Evolutionary conservation across 2,329 filamentous ascomycete species (phyloP).

Genomic region (Chrysoporthe deuterocubensis): DNA sequence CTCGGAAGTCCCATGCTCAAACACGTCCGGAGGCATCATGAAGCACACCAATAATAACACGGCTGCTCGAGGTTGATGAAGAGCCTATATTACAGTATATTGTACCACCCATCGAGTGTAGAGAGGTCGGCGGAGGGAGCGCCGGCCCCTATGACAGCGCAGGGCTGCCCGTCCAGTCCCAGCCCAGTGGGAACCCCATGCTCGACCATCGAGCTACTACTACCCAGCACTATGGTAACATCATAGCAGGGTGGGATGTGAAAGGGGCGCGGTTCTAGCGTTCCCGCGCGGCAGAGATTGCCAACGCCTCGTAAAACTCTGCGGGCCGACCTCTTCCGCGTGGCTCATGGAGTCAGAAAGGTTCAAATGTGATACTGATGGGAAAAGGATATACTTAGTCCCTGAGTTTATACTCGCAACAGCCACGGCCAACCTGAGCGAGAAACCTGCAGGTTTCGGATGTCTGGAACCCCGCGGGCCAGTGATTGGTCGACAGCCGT

Average conservation of each 20-base stretch:
- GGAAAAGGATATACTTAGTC: not conserved
- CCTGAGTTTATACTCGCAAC: not conserved
- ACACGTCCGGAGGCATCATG: conserved; percentile 1
- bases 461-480: not conserved
- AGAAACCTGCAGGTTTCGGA: not conserved
- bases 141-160: not conserved
- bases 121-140: too few relatives aligned
- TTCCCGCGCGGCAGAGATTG: conserved; percentile 12
- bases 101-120: not conserved
- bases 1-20: conserved; percentile 6
- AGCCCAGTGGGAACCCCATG: not conserved
- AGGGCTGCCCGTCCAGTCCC: not conserved
- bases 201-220: not conserved
- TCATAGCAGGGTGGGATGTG: not conserved
- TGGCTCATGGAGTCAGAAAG: not conserved
- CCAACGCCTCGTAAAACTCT: not conserved
- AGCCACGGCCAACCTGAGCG: not conserved
- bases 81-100: not conserved
- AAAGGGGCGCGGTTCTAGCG: conserved; percentile 2
- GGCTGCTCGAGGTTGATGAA: not conserved
- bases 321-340: conserved; percentile 3
- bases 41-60: conserved; percentile 16
- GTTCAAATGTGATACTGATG: not conserved
- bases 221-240: not conserved
- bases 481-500: not conserved